Evolutionary conservation across 257 asterid genomes (phyloP), one percentile per base, ranked within the genome.

Genomic region (Linaria vulgaris): DNA sequence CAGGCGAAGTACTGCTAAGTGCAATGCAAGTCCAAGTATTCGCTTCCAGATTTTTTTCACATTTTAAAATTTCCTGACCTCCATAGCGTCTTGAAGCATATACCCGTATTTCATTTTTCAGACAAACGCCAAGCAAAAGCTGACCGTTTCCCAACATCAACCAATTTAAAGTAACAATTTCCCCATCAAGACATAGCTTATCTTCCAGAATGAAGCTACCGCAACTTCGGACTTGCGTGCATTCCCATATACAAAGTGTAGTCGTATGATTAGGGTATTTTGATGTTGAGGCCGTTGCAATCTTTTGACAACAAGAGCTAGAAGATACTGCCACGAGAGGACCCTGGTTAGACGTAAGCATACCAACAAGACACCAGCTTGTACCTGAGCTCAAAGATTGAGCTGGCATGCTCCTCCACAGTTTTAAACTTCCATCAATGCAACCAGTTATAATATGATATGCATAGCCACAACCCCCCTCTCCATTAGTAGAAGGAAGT

Each of bases 401-500:
- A 77, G 77, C 78, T 37, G 86, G 91, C 66, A 68, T 44, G 79
- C 96, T 87, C 80, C 78, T 84, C 99, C 99, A 94, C 60, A 94
- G 76, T 80, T 85, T 88, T 71, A 89, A 73, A 71, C 69, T 78
- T 59, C 99, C 96, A 77, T 75, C 73, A 65, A 25, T 34, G 74
- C 78, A 75, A 73, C 97, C 99, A 61, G 96, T 87, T 61, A 84
- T 70, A 81, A 89, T 62, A 74, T 94, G 99, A 79, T 94, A 94
- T 50, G 94, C 76, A 62, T 79, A 80, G 73, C 68, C 72, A 73
- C 69, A 72, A 69, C 77, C 62, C 56, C 63, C 79, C 50, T 66
- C 64, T 61, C 65, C 86, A 79, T 75, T 61, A 17, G 65, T 54
- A 69, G 69, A 73, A 72, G 49, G 56, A 68, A 66, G 62, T 46